These are phyloP conservation scores for Podila minutissima DNA, from an alignment of 192 early-diverging fungal genomes.

Conservation along the genomic window DNA sequence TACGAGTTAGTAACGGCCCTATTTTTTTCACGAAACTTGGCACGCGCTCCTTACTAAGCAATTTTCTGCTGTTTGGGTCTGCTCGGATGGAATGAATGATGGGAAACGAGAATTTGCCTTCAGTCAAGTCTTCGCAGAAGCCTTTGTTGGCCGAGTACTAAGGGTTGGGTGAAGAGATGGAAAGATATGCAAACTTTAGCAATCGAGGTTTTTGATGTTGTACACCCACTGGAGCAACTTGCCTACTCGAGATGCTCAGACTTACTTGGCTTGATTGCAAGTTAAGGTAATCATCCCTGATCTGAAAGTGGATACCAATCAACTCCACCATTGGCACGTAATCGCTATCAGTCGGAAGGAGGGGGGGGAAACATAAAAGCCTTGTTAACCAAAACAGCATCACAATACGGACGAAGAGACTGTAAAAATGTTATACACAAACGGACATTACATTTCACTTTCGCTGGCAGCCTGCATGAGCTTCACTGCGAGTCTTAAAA, in stretches of 20 bases:
- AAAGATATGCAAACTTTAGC: too few species aligned
- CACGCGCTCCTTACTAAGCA: conserved; percentile 69
- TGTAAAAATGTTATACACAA: background rate
- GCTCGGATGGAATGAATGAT: conserved; percentile 87
- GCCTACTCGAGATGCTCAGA: background rate
- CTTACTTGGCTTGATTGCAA: conserved; percentile 81
- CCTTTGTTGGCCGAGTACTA: conserved; percentile 96
- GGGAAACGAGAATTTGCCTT: conserved; percentile 99
- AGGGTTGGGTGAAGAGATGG: background rate
- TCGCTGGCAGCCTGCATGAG: conserved; percentile 87
- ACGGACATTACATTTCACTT: conserved; percentile 24
- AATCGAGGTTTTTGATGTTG: too few species aligned
- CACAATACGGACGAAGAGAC: background rate
- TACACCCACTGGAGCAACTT: background rate
- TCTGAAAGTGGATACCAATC: conserved; percentile 96
- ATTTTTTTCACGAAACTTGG: background rate
- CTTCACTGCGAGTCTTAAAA: conserved; percentile 92
- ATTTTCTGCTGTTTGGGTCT: conserved; percentile 67
- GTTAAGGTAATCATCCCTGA: conserved; percentile 98
- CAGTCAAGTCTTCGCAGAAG: conserved; percentile 97
- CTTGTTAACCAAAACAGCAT: background rate
- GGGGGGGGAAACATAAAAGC: background rate
- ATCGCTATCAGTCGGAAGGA: conserved; percentile 57
- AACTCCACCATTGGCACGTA: conserved; percentile 84
- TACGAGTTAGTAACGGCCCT: background rate